Percentiles rank a stretch among this genome's conserved stretches.
phyloP scores from a whole-genome alignment of 208 protist species.

The Zelonia costaricensis region DNA sequence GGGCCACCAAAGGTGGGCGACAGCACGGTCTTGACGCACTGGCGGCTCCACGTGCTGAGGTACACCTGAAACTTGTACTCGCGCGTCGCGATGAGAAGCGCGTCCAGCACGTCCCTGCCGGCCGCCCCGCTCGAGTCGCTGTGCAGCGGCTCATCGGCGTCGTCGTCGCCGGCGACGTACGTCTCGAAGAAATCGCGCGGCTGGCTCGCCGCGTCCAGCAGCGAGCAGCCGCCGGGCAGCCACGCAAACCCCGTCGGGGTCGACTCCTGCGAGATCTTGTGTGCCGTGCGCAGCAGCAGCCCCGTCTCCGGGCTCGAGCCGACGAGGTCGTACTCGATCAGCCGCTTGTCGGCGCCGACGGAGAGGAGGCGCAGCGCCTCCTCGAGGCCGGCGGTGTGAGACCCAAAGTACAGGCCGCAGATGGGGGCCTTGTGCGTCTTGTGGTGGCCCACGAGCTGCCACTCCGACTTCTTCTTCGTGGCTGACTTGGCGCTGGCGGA shows the following conservation, averaged over 20 bases:
- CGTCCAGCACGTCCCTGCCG: slow-evolving; percentile 41
- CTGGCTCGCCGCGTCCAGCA: slow-evolving; percentile 47
- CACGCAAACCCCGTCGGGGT: slow-evolving; percentile 92
- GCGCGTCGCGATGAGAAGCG: slow-evolving; percentile 85
- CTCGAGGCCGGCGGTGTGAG: slow-evolving; percentile 38
- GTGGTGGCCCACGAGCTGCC: slow-evolving; percentile 93
- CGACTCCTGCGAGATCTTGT: slow-evolving; percentile 91
- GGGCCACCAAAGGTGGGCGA: slow-evolving; percentile 93
- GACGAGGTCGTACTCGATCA: slow-evolving; percentile 95
- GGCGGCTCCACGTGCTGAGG: slow-evolving; percentile 81
- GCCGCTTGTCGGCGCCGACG: slow-evolving; percentile 90
- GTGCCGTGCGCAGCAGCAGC: slow-evolving; percentile 75
- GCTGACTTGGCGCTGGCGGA: background rate
- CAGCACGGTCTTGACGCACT: slow-evolving; percentile 90
- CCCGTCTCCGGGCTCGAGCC: slow-evolving; percentile 85
- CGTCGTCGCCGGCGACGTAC: slow-evolving; percentile 7
- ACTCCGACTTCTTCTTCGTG: slow-evolving; percentile 58
- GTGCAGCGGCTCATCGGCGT: background rate
- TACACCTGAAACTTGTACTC: slow-evolving; percentile 92
- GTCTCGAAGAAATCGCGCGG: slow-evolving; percentile 36
- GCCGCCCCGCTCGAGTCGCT: background rate
- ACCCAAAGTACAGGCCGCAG: slow-evolving; percentile 87
- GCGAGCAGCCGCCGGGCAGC: slow-evolving; percentile 30
- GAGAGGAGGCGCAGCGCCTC: slow-evolving; percentile 81
- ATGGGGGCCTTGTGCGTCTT: slow-evolving; percentile 90